Conservation (phyloP, 257 asterid species). For the Orobanche coerulescens region DNA sequence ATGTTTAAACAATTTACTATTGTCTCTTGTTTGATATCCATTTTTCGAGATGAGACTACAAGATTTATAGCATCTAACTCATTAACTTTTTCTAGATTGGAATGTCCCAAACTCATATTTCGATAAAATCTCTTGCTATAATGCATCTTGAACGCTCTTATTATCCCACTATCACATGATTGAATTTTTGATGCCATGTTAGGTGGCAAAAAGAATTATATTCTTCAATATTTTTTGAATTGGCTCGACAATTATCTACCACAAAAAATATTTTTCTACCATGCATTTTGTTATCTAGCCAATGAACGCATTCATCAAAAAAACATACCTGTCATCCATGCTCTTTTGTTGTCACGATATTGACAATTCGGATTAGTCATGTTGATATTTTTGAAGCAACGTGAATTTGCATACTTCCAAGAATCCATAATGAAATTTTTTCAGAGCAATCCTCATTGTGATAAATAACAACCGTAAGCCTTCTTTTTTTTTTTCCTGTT, state of each 20-base stretch:
- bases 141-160: no score
- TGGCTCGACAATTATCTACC: neutral
- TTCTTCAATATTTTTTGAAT: no score
- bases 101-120: neutral
- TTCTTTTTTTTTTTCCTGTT: conserved; percentile 15
- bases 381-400: neutral
- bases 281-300: conserved; percentile 8
- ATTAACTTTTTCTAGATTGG: neutral
- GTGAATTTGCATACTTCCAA: conserved; percentile 14
- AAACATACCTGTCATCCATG: no score
- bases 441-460: conserved; percentile 13
- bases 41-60: neutral
- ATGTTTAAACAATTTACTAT: neutral
- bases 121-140: neutral
- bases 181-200: neutral
- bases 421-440: neutral
- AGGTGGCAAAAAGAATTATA: neutral
- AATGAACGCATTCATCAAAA: conserved; percentile 3
- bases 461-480: conserved; percentile 7
- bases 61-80: neutral
- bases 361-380: neutral
- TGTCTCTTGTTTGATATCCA: neutral
- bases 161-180: no score
- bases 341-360: conserved; percentile 8
- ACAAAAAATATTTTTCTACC: neutral